Base-by-base conservation (phyloP, 495 filamentous ascomycete genomes). In the Penicillium lagena region DNA sequence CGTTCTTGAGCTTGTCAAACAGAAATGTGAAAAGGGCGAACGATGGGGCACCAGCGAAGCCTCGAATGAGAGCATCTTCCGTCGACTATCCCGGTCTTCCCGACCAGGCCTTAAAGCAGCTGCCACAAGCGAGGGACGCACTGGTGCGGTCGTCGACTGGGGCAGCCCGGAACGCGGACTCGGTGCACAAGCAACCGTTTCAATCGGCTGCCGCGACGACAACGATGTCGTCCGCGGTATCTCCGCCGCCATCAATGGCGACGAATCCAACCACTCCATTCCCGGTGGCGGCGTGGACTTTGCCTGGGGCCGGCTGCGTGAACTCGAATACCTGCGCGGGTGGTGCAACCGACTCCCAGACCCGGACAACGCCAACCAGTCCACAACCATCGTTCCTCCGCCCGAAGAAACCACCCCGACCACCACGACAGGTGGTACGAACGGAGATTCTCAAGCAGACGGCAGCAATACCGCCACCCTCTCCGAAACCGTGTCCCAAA, bases 21-120 rank as follows among this genome's bases (percentile, higher is more conserved):
- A 87, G 60, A 98, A 98, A 62, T 96, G 94, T 59, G 89, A 96
- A 55, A 89, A 86, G 54, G 93, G 94, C 34, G 82, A 81, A 38
- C 64, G 67, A 29, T 98, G 90, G 83, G 93, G 88, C 8, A 84
- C 82, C 0, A 77, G 74, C 40, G 89, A 90, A 15, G 69, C 76
- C 6, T 81, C 77, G 34, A 80, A 78, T 14, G 93, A 98, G 59
- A 85, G 84, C 42, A 83, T 98, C 32, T 97, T 96, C 73, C 87
- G 82, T 51, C 80, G 94, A 2, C 70, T 98, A 6, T 73, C 68
- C 0, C 76, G 90, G 3, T 65, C 75, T 7, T 72, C 66, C 15
- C 78, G 79, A 32, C 70, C 75, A 4, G 76, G 72, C 2, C 22
- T 22, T 0, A 76, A 76, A 15, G 51, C 51, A 7, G 46, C 62